Evolutionary conservation across 164 flowering plant species (phyloP).

Genomic region (Piper longum): DNA sequence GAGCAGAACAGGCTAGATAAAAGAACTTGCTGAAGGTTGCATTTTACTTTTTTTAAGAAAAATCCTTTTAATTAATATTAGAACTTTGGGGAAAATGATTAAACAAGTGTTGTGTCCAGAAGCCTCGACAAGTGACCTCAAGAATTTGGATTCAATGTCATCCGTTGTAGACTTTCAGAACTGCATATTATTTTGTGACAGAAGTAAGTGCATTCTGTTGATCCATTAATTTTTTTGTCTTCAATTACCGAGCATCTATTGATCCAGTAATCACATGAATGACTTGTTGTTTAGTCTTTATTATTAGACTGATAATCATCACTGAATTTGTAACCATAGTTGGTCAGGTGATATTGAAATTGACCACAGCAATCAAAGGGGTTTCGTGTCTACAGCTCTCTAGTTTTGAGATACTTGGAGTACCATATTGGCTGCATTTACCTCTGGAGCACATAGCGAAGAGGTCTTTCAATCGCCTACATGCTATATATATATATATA

Average conservation of each 20-base stretch:
- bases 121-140: slow-evolving; percentile 19
- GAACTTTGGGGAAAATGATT: neutral
- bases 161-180: slow-evolving; percentile 34
- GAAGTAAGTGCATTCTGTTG: slow-evolving; percentile 30
- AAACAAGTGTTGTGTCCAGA: slow-evolving; percentile 3
- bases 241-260: neutral
- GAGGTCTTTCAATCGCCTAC: slow-evolving; percentile 25
- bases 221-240: too few species aligned
- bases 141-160: slow-evolving; percentile 42
- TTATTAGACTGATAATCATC: neutral
- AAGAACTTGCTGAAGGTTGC: slow-evolving; percentile 51
- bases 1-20: slow-evolving; percentile 40
- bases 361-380: slow-evolving; percentile 26
- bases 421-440: slow-evolving; percentile 66
- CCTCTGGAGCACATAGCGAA: slow-evolving; percentile 49
- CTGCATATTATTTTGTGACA: slow-evolving; percentile 38
- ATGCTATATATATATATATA: too few species aligned
- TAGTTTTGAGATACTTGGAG: slow-evolving; percentile 64
- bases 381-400: slow-evolving; percentile 42
- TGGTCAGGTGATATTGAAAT: slow-evolving; percentile 47
- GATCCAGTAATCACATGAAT: neutral
- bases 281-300: neutral
- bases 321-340: slow-evolving; percentile 28
- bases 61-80: neutral
- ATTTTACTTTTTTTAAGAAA: neutral